A percentile compares a stretch with the other conserved stretches of the same genome.
Conservation (phyloP, 805 yeast genomes). For the Candida sakaeoensis region DNA sequence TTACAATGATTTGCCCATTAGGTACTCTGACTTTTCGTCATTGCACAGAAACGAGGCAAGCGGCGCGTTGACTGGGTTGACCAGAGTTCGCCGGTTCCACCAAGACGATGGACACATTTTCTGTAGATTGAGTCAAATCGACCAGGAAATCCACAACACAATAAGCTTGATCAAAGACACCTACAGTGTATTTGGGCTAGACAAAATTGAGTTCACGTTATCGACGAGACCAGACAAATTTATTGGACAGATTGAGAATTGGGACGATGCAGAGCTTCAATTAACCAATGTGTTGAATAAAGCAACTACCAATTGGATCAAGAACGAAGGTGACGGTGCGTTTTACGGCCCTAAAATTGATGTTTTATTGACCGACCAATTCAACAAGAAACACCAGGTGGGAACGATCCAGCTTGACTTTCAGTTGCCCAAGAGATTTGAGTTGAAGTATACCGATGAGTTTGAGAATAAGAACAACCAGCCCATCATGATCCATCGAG, state of each 20-base stretch:
- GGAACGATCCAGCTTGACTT: constrained; percentile 96
- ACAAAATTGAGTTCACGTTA: constrained; percentile 56
- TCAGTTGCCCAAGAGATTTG: constrained; percentile 84
- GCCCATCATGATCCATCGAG: constrained; percentile 96
- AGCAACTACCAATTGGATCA: constrained; percentile 54
- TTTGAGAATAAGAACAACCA: constrained; percentile 49
- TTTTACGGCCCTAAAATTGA: constrained; percentile 97
- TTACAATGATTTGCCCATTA: constrained; percentile 79
- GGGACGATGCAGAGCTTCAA: constrained; percentile 79
- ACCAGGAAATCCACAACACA: constrained; percentile 66
- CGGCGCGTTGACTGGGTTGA: constrained; percentile 89
- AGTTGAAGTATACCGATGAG: constrained; percentile 58
- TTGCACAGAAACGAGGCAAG: constrained; percentile 92
- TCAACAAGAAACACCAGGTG: constrained; percentile 81
- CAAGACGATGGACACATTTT: constrained; percentile 98
- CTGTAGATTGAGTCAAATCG: constrained; percentile 76
- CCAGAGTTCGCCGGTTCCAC: constrained; percentile 91
- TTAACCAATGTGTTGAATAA: constrained; percentile 56
- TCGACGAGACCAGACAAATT: constrained; percentile 82
- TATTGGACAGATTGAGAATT: constrained; percentile 72
- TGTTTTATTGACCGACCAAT: constrained; percentile 73
- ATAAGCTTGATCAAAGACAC: constrained; percentile 71
- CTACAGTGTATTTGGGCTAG: constrained; percentile 64
- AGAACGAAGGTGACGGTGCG: constrained; percentile 94
- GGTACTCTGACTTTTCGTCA: constrained; percentile 86